Evolutionary conservation across 2,329 filamentous ascomycete genomes (phyloP).

Genomic region (Penicillium capsulatum): DNA sequence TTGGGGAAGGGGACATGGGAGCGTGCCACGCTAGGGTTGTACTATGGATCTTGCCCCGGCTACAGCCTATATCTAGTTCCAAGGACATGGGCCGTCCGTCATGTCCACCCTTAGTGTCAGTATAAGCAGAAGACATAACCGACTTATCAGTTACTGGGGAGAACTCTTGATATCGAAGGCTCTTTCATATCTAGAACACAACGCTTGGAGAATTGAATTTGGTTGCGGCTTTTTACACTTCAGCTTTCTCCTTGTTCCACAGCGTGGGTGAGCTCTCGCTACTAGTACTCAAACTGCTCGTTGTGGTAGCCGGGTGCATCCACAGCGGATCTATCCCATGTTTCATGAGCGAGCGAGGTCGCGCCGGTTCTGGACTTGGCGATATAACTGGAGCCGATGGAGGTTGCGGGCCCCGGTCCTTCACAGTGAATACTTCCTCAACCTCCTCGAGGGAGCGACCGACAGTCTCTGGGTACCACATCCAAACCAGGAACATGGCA

Average conservation of each 20-base stretch:
- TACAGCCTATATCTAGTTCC: too few species aligned
- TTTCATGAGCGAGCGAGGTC: conserved; percentile 13
- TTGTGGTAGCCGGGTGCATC: conserved; percentile 18
- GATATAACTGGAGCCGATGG: conserved; percentile 1
- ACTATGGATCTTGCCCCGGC: too few species aligned
- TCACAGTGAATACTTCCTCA: conserved; percentile 24
- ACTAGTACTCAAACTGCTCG: conserved; percentile 12
- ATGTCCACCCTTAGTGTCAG: too few species aligned
- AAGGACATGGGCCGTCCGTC: too few species aligned
- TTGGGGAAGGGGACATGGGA: too few species aligned
- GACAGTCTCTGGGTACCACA: conserved; percentile 34
- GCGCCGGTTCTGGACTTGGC: conserved; percentile 1
- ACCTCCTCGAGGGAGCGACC: conserved; percentile 31
- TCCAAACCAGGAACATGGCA: conserved; percentile 34
- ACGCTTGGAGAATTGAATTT: not conserved
- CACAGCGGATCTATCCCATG: conserved; percentile 21
- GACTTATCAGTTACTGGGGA: too few species aligned
- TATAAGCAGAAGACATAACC: too few species aligned
- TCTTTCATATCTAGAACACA: too few species aligned
- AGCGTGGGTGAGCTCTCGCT: conserved; percentile 10
- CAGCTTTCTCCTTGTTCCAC: conserved; percentile 9
- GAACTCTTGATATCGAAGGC: too few species aligned
- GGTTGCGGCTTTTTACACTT: conserved; percentile 2
- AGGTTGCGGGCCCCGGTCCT: not conserved
- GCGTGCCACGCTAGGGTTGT: too few species aligned